These are phyloP conservation scores for Hyaloscypha variabilis DNA, from an alignment of 495 filamentous ascomycete species.

Conservation along the genomic window DNA sequence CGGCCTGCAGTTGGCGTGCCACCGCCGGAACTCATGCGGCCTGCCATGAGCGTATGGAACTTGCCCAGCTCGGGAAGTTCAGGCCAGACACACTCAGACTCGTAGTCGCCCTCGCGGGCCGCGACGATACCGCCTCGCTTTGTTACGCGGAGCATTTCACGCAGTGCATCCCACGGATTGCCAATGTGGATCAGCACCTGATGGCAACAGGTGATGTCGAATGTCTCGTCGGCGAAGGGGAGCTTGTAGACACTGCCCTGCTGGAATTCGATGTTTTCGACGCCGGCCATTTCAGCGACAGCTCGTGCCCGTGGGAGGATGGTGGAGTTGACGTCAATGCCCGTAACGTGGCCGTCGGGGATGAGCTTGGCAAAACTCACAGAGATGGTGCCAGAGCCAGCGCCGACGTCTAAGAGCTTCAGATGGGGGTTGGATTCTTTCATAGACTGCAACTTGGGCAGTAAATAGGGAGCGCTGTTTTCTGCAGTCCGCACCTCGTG, in stretches of 20 bases:
- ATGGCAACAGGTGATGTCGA: constrained; percentile 44
- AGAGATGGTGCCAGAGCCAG: constrained; percentile 43
- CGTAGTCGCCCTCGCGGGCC: constrained; percentile 42
- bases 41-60: constrained; percentile 38
- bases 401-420: constrained; percentile 42
- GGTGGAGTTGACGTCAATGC: constrained; percentile 41
- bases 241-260: constrained; percentile 39
- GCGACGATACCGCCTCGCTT: constrained; percentile 46
- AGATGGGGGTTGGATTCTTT: constrained; percentile 33
- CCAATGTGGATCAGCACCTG: constrained; percentile 44
- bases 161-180: constrained; percentile 38
- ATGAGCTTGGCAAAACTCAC: constrained; percentile 39
- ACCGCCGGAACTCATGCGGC: constrained; percentile 32
- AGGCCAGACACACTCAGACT: constrained; percentile 41
- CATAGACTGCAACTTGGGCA: constrained; percentile 36
- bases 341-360: constrained; percentile 42
- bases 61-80: constrained; percentile 35
- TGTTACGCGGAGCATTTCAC: constrained; percentile 47
- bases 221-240: constrained; percentile 42
- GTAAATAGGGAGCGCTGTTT: constrained; percentile 39
- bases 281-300: constrained; percentile 33
- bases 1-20: constrained; percentile 39
- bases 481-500: constrained; percentile 34
- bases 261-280: constrained; percentile 43
- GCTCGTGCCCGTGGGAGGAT: constrained; percentile 40